Evolutionary conservation across 139 green algal species (phyloP).

Genomic region (Zygnema circumcarinatum): DNA sequence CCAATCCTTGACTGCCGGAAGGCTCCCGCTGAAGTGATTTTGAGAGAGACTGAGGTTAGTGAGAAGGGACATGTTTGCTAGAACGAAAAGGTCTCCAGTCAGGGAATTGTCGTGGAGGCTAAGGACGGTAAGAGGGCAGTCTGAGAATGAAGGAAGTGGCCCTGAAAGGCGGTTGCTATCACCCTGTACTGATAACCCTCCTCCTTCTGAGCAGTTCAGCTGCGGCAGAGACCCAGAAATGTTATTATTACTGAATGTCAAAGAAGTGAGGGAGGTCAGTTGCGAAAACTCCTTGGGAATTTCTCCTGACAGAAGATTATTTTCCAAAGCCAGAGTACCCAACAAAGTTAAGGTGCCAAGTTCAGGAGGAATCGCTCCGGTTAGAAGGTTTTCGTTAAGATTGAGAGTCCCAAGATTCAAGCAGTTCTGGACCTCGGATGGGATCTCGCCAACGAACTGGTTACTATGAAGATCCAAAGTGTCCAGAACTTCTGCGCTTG

Average conservation of each 20-base stretch:
- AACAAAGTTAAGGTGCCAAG: constrained; percentile 10
- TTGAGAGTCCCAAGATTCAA: background rate
- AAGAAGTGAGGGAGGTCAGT: background rate
- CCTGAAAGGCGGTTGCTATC: constrained; percentile 11
- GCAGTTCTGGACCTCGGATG: background rate
- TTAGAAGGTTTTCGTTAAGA: background rate
- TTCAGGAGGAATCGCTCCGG: constrained; percentile 24
- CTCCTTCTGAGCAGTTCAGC: background rate
- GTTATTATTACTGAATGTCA: constrained; percentile 12
- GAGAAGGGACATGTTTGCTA: background rate
- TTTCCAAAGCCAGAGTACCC: background rate
- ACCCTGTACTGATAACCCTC: too few species aligned
- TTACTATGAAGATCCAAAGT: constrained; percentile 16
- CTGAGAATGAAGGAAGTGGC: background rate
- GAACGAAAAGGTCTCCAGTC: background rate
- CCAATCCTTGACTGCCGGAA: background rate
- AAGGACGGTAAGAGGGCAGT: background rate
- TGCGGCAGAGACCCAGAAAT: background rate
- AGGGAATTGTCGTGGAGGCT: background rate
- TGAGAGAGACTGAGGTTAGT: background rate
- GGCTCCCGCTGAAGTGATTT: background rate
- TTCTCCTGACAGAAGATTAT: constrained; percentile 26
- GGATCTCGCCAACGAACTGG: background rate
- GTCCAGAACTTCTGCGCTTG: background rate
- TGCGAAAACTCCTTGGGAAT: constrained; percentile 22